Evolutionary conservation across 306 rosid species (phyloP).

Genomic region (Oxytropis ochrocephala): DNA sequence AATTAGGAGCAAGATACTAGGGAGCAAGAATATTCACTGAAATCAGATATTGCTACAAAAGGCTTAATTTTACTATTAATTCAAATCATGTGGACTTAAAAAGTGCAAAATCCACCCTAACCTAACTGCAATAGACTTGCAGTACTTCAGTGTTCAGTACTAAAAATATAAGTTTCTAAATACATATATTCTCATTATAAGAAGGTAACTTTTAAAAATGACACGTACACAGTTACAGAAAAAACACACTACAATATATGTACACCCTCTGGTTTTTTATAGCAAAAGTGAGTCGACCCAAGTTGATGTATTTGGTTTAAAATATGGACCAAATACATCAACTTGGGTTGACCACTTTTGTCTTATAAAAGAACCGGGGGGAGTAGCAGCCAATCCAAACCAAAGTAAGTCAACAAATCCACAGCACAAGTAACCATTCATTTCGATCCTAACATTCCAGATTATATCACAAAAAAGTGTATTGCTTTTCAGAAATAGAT

Average conservation of each 20-base stretch:
- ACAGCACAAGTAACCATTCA: neutral
- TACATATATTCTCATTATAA: neutral
- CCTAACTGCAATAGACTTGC: neutral
- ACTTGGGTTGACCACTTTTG: too few species aligned
- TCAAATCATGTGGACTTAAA: neutral
- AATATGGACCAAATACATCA: too few species aligned
- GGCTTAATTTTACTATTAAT: too few species aligned
- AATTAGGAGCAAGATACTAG: too few species aligned
- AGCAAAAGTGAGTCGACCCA: too few species aligned
- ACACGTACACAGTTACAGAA: neutral
- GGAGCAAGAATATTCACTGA: too few species aligned
- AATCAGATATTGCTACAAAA: neutral
- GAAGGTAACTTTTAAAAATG: neutral
- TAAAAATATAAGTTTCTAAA: neutral
- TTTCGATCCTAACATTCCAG: neutral
- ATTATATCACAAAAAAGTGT: neutral
- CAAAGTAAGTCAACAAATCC: neutral
- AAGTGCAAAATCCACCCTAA: constrained; percentile 1
- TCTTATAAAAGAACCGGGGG: too few species aligned
- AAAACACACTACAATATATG: neutral
- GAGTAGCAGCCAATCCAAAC: neutral
- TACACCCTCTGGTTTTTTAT: too few species aligned
- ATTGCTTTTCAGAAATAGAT: constrained; percentile 4
- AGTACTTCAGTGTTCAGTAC: neutral
- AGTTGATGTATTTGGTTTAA: too few species aligned